These are phyloP conservation scores for Kazachstania sp. DNA, from an alignment of 1,139 yeast species.

Conservation along the genomic window DNA sequence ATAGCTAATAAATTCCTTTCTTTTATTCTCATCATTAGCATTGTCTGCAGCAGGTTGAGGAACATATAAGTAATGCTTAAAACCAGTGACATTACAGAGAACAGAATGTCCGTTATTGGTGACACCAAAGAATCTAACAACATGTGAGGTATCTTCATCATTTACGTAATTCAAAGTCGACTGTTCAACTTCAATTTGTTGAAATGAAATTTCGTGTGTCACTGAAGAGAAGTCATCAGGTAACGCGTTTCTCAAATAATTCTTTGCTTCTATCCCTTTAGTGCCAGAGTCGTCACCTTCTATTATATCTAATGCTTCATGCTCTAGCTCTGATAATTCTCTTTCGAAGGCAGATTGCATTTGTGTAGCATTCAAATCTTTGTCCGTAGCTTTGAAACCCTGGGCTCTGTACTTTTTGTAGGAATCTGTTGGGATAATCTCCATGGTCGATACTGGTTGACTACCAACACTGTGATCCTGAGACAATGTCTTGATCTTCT, in stretches of 20 bases:
- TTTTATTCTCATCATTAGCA: conserved; percentile 41
- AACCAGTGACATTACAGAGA: conserved; percentile 81
- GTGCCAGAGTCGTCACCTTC: conserved; percentile 9
- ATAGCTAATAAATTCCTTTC: conserved; percentile 41
- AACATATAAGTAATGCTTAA: conserved; percentile 81
- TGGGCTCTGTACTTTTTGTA: conserved; percentile 24
- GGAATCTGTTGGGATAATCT: conserved; percentile 28
- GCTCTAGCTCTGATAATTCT: conserved; percentile 54
- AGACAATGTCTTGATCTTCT: conserved; percentile 25
- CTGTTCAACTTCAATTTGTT: conserved; percentile 94
- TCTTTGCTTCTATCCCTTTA: not conserved
- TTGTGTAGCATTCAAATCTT: conserved; percentile 23
- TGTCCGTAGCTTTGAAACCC: conserved; percentile 25
- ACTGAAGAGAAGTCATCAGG: conserved; percentile 43
- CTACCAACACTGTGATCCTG: conserved; percentile 28
- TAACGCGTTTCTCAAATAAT: conserved; percentile 43
- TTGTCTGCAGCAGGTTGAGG: conserved; percentile 65
- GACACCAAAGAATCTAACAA: conserved; percentile 85
- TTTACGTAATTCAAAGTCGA: conserved; percentile 41
- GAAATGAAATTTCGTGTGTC: conserved; percentile 57
- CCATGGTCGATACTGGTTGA: conserved; percentile 30
- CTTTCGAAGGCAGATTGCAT: conserved; percentile 54
- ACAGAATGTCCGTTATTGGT: conserved; percentile 83
- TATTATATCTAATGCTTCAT: conserved; percentile 22
- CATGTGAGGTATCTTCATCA: conserved; percentile 37